These are phyloP conservation scores for Claviceps arundinis DNA, from an alignment of 2,329 filamentous ascomycete genomes.

Conservation along the genomic window DNA sequence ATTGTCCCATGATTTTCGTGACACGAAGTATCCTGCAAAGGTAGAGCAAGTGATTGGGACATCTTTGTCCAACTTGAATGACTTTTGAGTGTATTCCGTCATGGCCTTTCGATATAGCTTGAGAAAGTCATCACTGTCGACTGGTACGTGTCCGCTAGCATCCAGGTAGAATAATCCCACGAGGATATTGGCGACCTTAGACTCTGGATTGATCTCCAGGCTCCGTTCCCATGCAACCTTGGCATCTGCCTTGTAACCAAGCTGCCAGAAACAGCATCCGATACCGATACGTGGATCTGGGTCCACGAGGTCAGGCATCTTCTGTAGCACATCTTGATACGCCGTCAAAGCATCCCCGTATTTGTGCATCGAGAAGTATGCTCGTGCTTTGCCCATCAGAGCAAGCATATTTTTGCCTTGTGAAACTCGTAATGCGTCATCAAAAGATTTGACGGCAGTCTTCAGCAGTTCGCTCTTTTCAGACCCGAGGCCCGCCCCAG, in stretches of 20 bases:
- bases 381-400: constrained; percentile 75
- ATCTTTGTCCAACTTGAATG: constrained; percentile 87
- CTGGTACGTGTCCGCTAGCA: constrained; percentile 67
- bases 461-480: constrained; percentile 70
- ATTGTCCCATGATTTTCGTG: constrained; percentile 64
- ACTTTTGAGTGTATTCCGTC: constrained; percentile 84
- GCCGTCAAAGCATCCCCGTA: constrained; percentile 69
- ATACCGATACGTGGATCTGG: constrained; percentile 94
- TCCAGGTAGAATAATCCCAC: constrained; percentile 85
- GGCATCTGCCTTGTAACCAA: constrained; percentile 88
- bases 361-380: constrained; percentile 74
- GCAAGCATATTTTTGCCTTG: constrained; percentile 84
- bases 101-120: constrained; percentile 84
- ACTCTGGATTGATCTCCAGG: constrained; percentile 66
- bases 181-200: constrained; percentile 81
- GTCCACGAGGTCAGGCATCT: constrained; percentile 77
- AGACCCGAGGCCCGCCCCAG: constrained; percentile 51
- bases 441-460: constrained; percentile 82
- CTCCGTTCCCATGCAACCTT: constrained; percentile 81
- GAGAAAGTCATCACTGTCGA: constrained; percentile 74
- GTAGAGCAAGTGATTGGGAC: constrained; percentile 80
- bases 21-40: constrained; percentile 81
- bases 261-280: constrained; percentile 92
- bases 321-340: constrained; percentile 78
- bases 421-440: constrained; percentile 79